These are phyloP conservation scores for Vachellia pachyceras DNA, from an alignment of 306 rosid species.

Conservation along the genomic window DNA sequence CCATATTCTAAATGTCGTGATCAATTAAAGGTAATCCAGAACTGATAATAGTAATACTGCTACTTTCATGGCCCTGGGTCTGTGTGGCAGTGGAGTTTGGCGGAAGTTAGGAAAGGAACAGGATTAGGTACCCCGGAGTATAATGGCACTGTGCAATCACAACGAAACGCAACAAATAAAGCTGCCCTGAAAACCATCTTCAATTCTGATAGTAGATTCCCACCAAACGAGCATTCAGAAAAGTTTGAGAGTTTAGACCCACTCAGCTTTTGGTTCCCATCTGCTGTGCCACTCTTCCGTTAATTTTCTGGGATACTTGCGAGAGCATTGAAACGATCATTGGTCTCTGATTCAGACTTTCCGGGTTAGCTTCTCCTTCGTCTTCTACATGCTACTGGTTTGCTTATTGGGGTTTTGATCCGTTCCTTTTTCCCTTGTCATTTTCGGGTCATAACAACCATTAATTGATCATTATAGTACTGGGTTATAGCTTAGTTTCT, in stretches of 20 bases:
- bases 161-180: constrained; percentile 38
- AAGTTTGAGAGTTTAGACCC: neutral
- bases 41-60: constrained; percentile 2
- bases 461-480: constrained; percentile 27
- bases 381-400: constrained; percentile 24
- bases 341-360: constrained; percentile 24
- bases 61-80: constrained; percentile 31
- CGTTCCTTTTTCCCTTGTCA: constrained; percentile 21
- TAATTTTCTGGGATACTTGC: neutral
- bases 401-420: constrained; percentile 22
- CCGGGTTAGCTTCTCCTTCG: neutral
- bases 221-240: constrained; percentile 27
- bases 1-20: constrained; percentile 16
- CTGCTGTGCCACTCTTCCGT: too few relatives aligned
- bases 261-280: too few relatives aligned
- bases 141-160: constrained; percentile 39
- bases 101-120: constrained; percentile 52
- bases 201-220: constrained; percentile 34
- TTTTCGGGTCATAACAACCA: constrained; percentile 29
- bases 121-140: constrained; percentile 31
- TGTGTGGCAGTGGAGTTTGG: constrained; percentile 55
- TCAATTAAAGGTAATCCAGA: constrained; percentile 30
- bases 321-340: neutral
- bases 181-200: constrained; percentile 21
- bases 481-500: constrained; percentile 26